phyloP scores from a whole-genome alignment of 2,329 filamentous ascomycete genomes.

The Calycina herbarum region DNA sequence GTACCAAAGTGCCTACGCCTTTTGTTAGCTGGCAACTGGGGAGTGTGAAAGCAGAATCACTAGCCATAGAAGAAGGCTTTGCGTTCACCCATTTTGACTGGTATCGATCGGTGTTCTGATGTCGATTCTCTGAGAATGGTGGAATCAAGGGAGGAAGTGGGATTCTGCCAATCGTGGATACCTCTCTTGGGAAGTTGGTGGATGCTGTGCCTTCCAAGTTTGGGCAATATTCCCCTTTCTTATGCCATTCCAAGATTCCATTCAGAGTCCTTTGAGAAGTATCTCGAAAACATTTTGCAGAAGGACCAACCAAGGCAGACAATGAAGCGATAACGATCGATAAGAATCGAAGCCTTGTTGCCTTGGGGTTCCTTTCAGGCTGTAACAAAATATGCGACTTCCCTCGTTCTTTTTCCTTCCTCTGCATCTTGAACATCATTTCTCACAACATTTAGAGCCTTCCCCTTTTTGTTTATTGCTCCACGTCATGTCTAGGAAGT shows the following conservation, averaged over 20 bases:
- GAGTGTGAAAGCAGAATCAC: constrained; percentile 12
- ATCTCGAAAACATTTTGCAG: background rate
- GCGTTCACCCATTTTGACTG: constrained; percentile 14
- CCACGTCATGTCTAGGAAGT: too few species aligned
- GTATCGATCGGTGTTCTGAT: background rate
- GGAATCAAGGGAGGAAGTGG: background rate
- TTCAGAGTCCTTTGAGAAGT: background rate
- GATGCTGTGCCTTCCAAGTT: background rate
- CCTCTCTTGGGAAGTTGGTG: background rate
- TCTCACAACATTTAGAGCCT: too few species aligned
- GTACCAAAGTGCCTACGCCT: constrained; percentile 27
- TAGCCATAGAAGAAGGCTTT: constrained; percentile 60
- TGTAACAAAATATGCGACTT: background rate
- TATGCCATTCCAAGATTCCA: background rate
- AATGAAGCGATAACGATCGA: background rate
- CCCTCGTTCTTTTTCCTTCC: background rate
- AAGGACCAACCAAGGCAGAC: background rate
- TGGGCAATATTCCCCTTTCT: background rate
- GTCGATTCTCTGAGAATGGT: background rate
- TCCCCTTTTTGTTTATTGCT: too few species aligned
- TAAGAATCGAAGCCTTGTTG: constrained; percentile 4
- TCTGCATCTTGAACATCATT: too few species aligned
- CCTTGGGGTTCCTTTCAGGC: background rate
- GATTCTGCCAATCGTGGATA: background rate
- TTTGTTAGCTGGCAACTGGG: background rate